phyloP scores from a whole-genome alignment of 805 yeast genomes.

The Maudiozyma bulderi region DNA sequence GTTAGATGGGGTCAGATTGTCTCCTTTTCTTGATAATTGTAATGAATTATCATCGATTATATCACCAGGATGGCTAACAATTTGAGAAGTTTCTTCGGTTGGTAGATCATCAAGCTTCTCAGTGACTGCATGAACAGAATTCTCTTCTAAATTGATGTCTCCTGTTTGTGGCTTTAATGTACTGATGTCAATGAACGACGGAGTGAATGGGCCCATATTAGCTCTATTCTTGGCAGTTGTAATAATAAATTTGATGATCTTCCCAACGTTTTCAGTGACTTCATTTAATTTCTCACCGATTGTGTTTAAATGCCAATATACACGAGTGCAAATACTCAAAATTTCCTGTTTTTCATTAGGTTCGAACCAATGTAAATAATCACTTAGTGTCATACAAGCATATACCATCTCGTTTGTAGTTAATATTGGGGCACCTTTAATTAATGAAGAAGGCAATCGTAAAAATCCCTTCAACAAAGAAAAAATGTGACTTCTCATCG shows the following conservation, averaged over 20 bases:
- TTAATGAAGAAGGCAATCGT: constrained; percentile 35
- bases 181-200: constrained; percentile 1
- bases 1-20: background rate
- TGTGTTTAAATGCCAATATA: constrained; percentile 50
- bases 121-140: background rate
- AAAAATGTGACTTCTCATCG: constrained; percentile 38
- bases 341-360: constrained; percentile 34
- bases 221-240: constrained; percentile 32
- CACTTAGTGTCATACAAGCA: constrained; percentile 44
- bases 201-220: constrained; percentile 7
- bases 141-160: background rate
- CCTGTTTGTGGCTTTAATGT: background rate
- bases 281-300: constrained; percentile 49
- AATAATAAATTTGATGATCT: constrained; percentile 42
- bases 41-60: too few species aligned
- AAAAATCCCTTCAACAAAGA: constrained; percentile 38
- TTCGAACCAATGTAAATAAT: constrained; percentile 34
- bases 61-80: too few species aligned
- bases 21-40: background rate
- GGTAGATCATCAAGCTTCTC: background rate
- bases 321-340: constrained; percentile 39
- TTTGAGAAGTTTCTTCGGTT: background rate
- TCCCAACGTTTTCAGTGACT: constrained; percentile 51
- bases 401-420: constrained; percentile 45
- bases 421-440: constrained; percentile 47